These are phyloP conservation scores for Cordyceps sp. DNA, from an alignment of 2,329 filamentous ascomycete species.

Conservation along the genomic window DNA sequence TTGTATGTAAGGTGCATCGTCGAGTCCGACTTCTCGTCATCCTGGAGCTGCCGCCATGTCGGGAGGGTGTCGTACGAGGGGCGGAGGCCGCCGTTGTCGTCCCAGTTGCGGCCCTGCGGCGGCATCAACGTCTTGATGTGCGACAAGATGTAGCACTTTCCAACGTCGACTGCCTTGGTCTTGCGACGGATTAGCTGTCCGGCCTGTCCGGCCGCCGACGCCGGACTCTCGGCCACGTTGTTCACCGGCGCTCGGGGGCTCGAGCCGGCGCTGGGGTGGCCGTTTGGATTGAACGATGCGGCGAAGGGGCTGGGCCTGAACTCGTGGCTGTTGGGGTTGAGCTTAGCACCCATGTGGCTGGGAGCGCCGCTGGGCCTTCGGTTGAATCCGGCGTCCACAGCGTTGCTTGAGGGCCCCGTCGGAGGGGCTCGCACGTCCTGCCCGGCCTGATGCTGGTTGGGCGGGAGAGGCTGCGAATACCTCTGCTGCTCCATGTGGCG, in stretches of 20 bases:
- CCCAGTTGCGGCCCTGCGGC: constrained; percentile 42
- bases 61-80: constrained; percentile 72
- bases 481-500: constrained; percentile 35
- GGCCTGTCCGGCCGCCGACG: constrained; percentile 6
- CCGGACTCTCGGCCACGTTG: constrained; percentile 19
- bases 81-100: constrained; percentile 66
- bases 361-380: constrained; percentile 34
- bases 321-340: constrained; percentile 54
- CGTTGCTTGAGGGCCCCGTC: constrained; percentile 52
- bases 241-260: constrained; percentile 52
- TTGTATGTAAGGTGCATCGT: constrained; percentile 53
- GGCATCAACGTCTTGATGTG: constrained; percentile 37
- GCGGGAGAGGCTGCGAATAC: constrained; percentile 23
- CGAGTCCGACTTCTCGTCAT: constrained; percentile 53
- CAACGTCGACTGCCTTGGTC: constrained; percentile 52
- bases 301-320: constrained; percentile 79
- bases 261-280: constrained; percentile 47
- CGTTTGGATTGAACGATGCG: constrained; percentile 60
- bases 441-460: constrained; percentile 33
- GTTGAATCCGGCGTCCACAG: constrained; percentile 32
- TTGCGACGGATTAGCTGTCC: constrained; percentile 51
- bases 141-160: constrained; percentile 43
- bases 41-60: constrained; percentile 60
- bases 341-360: constrained; percentile 34
- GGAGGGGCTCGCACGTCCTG: constrained; percentile 57